phyloP scores from a whole-genome alignment of 108 stramenopile genomes.

The Bacterosira constricta region DNA sequence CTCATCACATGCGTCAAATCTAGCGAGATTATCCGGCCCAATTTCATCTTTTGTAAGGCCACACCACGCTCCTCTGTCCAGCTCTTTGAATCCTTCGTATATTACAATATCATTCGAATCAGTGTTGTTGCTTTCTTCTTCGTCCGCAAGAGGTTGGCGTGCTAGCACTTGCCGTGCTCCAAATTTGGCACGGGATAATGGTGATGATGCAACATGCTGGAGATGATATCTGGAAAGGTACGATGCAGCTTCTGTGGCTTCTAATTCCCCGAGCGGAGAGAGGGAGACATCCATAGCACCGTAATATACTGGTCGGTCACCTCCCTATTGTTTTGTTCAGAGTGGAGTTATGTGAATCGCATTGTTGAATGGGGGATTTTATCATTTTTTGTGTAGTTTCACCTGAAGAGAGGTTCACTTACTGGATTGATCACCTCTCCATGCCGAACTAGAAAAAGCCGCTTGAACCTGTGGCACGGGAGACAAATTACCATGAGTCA shows the following conservation, averaged over 20 bases:
- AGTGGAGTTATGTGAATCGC: background rate
- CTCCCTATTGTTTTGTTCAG: conserved; percentile 43
- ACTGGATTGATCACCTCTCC: conserved; percentile 92
- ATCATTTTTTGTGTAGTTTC: background rate
- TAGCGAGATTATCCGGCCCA: conserved; percentile 63
- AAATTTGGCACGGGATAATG: conserved; percentile 77
- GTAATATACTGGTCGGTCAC: conserved; percentile 84
- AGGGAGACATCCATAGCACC: conserved; percentile 87
- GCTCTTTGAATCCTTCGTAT: conserved; percentile 77
- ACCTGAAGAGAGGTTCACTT: conserved; percentile 1
- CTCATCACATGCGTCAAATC: conserved; percentile 86
- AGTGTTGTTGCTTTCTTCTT: background rate
- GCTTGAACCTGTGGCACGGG: conserved; percentile 60
- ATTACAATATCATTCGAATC: conserved; percentile 36
- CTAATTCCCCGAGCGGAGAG: conserved; percentile 78
- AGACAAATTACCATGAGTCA: too few relatives aligned
- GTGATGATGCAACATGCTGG: conserved; percentile 72
- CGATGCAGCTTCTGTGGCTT: conserved; percentile 79
- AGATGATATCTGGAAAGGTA: conserved; percentile 71
- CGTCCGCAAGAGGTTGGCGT: conserved; percentile 22
- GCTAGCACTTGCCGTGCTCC: conserved; percentile 71
- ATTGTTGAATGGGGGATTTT: background rate
- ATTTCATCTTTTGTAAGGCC: conserved; percentile 77
- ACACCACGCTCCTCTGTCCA: conserved; percentile 81
- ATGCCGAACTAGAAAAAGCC: conserved; percentile 85